Evolutionary conservation across 257 asterid species (phyloP).

Genomic region (Nicotiana tomentosiformis): DNA sequence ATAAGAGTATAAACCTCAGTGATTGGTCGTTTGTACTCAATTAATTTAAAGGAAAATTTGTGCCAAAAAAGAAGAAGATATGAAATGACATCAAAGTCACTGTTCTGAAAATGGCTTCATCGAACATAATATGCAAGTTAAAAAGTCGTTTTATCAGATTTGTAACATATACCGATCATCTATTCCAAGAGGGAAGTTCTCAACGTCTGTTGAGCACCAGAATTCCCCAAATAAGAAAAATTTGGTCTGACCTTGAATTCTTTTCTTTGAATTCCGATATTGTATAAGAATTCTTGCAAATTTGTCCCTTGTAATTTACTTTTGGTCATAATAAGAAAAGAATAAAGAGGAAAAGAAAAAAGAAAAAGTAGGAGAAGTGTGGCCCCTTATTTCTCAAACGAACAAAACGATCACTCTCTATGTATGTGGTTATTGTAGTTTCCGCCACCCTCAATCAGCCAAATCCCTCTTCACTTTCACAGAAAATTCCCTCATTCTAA

Average conservation of each 20-base stretch:
- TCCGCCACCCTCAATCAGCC: slow-evolving; percentile 13
- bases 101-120: background rate
- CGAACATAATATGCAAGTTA: background rate
- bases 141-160: background rate
- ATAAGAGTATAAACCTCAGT: background rate
- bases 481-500: background rate
- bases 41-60: too few species aligned
- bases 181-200: background rate
- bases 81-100: too few species aligned
- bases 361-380: too few species aligned
- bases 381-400: background rate
- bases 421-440: slow-evolving; percentile 24
- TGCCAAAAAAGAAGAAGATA: too few species aligned
- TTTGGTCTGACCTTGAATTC: background rate
- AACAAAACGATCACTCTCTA: slow-evolving; percentile 1
- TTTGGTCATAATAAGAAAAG: background rate
- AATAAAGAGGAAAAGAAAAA: background rate
- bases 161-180: background rate
- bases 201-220: background rate
- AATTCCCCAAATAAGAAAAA: background rate
- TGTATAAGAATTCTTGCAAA: background rate
- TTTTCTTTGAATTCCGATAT: background rate
- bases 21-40: too few species aligned
- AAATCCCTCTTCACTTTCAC: background rate
- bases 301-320: background rate